These are phyloP conservation scores for Vigna nakashimae DNA, from an alignment of 306 rosid species.

Conservation along the genomic window DNA sequence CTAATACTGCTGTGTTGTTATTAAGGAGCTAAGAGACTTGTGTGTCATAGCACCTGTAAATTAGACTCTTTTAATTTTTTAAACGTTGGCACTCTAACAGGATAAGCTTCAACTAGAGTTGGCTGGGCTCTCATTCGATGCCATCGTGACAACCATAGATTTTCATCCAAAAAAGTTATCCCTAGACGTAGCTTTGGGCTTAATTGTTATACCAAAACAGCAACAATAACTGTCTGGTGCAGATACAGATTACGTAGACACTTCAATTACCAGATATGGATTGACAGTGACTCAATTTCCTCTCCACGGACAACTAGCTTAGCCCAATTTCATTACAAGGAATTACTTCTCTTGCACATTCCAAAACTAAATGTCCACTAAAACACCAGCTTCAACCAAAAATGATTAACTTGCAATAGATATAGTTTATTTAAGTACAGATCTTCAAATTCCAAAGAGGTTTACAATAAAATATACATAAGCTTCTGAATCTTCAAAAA, in stretches of 20 bases:
- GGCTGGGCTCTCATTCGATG: slow-evolving; percentile 13
- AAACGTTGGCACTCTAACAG: background rate
- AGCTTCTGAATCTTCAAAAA: slow-evolving; percentile 9
- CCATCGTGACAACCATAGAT: background rate
- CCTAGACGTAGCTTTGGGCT: slow-evolving; percentile 23
- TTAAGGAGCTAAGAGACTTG: slow-evolving; percentile 6
- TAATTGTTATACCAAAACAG: background rate
- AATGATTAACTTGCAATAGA: background rate
- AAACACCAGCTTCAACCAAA: slow-evolving; percentile 1
- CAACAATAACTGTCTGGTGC: background rate
- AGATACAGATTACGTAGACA: slow-evolving; percentile 10
- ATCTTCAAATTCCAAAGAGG: too few relatives aligned
- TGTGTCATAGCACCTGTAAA: slow-evolving; percentile 13
- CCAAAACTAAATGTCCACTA: slow-evolving; percentile 13
- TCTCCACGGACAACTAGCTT: slow-evolving; percentile 10
- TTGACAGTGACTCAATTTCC: slow-evolving; percentile 4
- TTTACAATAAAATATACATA: too few relatives aligned
- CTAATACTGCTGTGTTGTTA: slow-evolving; percentile 9
- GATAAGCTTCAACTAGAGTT: slow-evolving; percentile 21
- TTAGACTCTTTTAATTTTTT: background rate
- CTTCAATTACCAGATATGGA: slow-evolving; percentile 1
- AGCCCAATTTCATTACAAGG: slow-evolving; percentile 26
- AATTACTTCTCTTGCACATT: slow-evolving; percentile 28
- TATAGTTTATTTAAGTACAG: too few relatives aligned
- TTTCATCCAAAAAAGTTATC: slow-evolving; percentile 8